A percentile compares a stretch with the other conserved stretches of the same genome.
Evolutionary conservation across 1,284 basidiomycete genomes (phyloP).

Genomic region (Leucoagaricus sp.): DNA sequence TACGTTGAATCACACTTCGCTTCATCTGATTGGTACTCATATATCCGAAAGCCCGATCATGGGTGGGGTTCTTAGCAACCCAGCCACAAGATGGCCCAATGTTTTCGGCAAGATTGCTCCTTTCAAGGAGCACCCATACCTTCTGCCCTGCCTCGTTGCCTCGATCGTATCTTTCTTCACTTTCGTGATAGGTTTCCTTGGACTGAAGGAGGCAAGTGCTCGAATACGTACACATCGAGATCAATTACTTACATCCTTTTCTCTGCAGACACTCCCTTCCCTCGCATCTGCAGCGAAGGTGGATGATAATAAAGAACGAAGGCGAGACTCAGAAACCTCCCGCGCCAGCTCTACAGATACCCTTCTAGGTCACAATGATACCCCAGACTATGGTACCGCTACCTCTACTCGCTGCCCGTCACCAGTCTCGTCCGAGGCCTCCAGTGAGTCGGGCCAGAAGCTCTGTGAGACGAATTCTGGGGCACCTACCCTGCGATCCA

Average conservation of each 20-base stretch:
- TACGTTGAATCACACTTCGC: conserved; percentile 19
- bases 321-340: conserved; percentile 1
- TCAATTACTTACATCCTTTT: not conserved
- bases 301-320: conserved; percentile 9
- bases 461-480: not conserved
- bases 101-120: conserved; percentile 28
- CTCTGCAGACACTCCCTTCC: not conserved
- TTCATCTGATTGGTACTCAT: not conserved
- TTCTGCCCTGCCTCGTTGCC: conserved; percentile 35
- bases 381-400: conserved; percentile 3
- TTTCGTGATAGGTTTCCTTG: conserved; percentile 28
- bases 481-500: conserved; percentile 24
- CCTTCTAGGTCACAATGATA: conserved; percentile 5
- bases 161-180: conserved; percentile 28
- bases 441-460: not conserved
- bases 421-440: conserved; percentile 4
- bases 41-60: conserved; percentile 35
- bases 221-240: no score
- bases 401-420: not conserved
- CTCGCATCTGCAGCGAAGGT: not conserved
- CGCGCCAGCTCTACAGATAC: conserved; percentile 1
- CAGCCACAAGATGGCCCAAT: conserved; percentile 42
- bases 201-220: conserved; percentile 36
- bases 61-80: conserved; percentile 42
- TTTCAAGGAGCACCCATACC: conserved; percentile 33